Evolutionary conservation across 352 stramenopile genomes (phyloP).

Genomic region (Pythium folliculosum): DNA sequence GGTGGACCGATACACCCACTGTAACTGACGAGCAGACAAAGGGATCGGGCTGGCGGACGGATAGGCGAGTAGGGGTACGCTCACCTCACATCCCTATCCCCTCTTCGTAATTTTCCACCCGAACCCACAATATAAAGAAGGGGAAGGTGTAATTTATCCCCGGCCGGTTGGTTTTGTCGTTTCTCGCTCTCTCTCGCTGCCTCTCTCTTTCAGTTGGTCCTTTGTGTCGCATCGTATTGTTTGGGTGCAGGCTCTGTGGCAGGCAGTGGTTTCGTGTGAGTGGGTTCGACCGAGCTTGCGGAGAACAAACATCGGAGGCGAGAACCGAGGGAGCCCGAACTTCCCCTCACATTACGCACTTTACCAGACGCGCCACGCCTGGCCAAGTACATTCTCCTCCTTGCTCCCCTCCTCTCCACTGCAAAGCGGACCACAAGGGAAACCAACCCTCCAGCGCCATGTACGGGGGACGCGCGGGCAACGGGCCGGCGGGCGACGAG

Average conservation of each 20-base stretch:
- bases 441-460: constrained; percentile 26
- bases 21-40: constrained; percentile 9
- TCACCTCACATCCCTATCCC: neutral
- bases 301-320: neutral
- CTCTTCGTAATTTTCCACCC: constrained; percentile 1
- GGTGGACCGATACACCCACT: neutral
- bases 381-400: constrained; percentile 4
- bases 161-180: neutral
- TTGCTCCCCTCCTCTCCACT: too few species aligned
- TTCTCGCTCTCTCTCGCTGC: neutral
- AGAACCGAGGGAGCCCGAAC: neutral
- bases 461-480: constrained; percentile 27
- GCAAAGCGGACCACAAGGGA: neutral
- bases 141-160: constrained; percentile 12
- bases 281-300: too few species aligned
- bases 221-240: constrained; percentile 8
- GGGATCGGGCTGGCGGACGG: constrained; percentile 9
- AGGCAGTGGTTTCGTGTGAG: constrained; percentile 1
- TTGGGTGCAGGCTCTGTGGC: neutral
- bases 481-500: constrained; percentile 40
- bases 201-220: neutral
- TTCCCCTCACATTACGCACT: constrained; percentile 21
- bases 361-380: constrained; percentile 25
- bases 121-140: neutral
- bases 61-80: constrained; percentile 1